These are phyloP conservation scores for Globisporangium uncinulatum DNA, from an alignment of 352 stramenopile species.

Conservation along the genomic window DNA sequence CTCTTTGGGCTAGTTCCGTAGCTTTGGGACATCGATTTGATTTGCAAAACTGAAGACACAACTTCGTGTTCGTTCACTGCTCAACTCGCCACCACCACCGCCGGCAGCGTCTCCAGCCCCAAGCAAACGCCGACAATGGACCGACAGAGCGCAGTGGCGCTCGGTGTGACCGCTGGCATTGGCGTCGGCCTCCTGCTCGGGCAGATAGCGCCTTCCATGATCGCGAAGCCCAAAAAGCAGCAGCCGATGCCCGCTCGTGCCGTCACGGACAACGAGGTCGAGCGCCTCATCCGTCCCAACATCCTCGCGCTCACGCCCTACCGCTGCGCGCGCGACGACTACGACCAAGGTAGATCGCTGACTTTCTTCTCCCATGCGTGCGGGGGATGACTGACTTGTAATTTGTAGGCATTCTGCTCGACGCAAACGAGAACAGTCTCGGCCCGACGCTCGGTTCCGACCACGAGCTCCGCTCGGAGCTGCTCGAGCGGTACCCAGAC, in stretches of 20 bases:
- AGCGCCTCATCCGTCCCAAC: slow-evolving; percentile 93
- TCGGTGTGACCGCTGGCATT: slow-evolving; percentile 57
- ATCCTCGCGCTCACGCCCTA: slow-evolving; percentile 95
- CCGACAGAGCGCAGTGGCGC: slow-evolving; percentile 55
- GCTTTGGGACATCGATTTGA: no score
- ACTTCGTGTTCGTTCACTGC: background rate
- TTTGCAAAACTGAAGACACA: background rate
- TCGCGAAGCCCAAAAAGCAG: slow-evolving; percentile 6
- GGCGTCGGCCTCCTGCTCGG: slow-evolving; percentile 64
- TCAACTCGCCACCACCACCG: background rate
- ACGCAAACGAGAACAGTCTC: slow-evolving; percentile 98
- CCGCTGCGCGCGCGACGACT: slow-evolving; percentile 96
- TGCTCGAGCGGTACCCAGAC: slow-evolving; percentile 94
- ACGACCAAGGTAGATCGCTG: slow-evolving; percentile 61
- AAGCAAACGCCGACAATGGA: slow-evolving; percentile 26
- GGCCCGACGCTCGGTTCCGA: slow-evolving; percentile 83
- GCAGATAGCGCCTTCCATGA: slow-evolving; percentile 11
- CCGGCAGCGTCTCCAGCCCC: background rate
- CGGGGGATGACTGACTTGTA: no score
- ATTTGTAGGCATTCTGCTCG: slow-evolving; percentile 89
- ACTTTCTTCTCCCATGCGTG: background rate
- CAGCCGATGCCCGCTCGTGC: background rate
- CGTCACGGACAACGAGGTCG: slow-evolving; percentile 49
- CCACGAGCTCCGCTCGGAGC: slow-evolving; percentile 56
- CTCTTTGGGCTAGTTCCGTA: background rate